Conservation (phyloP, 371 early-diverging fungal genomes). For the Apophysomyces trapeziformis region DNA sequence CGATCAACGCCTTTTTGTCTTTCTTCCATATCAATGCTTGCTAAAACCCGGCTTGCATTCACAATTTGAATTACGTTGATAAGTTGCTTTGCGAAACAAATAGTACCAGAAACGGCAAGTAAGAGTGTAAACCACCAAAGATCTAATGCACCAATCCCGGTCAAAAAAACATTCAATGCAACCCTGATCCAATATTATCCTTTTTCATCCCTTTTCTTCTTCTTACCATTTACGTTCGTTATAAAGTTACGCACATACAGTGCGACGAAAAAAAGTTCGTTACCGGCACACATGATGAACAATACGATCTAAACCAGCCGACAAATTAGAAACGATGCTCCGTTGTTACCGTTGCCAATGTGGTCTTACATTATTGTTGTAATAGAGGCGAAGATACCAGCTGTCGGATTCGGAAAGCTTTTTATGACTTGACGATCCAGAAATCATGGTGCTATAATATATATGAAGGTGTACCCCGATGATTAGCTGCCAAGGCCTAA, state of each 20-base stretch:
- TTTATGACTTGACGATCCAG: constrained; percentile 93
- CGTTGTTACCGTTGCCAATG: background rate
- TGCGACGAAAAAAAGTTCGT: constrained; percentile 88
- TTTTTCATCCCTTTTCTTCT: background rate
- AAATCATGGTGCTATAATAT: constrained; percentile 72
- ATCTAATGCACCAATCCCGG: constrained; percentile 14
- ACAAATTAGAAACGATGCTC: background rate
- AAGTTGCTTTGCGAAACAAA: constrained; percentile 87
- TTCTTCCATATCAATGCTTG: constrained; percentile 71
- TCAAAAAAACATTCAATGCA: background rate
- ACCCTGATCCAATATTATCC: too few relatives aligned
- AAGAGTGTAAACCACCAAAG: constrained; percentile 32
- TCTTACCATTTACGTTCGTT: constrained; percentile 38
- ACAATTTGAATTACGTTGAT: constrained; percentile 92
- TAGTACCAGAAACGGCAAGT: constrained; percentile 68
- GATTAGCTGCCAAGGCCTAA: background rate
- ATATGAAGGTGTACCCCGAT: background rate
- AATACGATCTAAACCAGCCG: constrained; percentile 65
- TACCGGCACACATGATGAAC: constrained; percentile 90
- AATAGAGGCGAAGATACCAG: constrained; percentile 85
- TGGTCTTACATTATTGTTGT: constrained; percentile 76
- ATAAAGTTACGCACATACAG: constrained; percentile 72
- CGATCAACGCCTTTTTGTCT: constrained; percentile 38
- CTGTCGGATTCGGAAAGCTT: constrained; percentile 71
- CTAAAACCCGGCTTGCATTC: constrained; percentile 82